Evolutionary conservation across 371 early-diverging fungal species (phyloP).

Genomic region (Apophysomyces trapeziformis): DNA sequence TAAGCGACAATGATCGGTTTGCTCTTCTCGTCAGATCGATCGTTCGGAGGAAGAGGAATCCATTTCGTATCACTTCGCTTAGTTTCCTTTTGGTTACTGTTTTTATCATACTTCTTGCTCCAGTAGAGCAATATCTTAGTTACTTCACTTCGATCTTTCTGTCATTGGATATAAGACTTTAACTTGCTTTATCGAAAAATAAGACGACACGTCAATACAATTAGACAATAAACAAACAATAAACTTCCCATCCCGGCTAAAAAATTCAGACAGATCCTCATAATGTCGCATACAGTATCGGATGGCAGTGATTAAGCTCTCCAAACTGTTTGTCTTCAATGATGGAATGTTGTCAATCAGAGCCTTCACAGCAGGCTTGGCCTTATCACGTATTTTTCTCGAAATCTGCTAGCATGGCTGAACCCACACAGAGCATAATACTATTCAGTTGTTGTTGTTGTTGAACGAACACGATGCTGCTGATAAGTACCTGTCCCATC

Average conservation of each 20-base stretch:
- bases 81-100: not conserved
- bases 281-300: not conserved
- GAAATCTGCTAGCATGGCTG: not conserved
- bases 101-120: not conserved
- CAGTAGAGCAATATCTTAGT: not conserved
- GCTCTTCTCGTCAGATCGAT: not conserved
- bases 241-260: not conserved
- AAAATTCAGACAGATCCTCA: not conserved
- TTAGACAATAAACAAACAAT: not conserved
- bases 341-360: not conserved
- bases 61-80: not conserved
- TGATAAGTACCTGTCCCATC: not conserved
- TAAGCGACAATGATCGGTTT: not conserved
- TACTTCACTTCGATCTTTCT: not conserved
- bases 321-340: not conserved
- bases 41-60: not conserved
- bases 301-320: not conserved
- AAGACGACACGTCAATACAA: not conserved
- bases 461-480: not conserved
- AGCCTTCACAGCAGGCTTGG: not conserved
- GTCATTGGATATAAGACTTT: slow-evolving; percentile 1
- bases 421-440: slow-evolving; percentile 10
- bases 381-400: not conserved
- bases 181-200: not conserved
- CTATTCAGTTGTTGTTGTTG: not conserved